Percentiles rank a stretch among this genome's conserved stretches.
Evolutionary conservation across 2,329 filamentous ascomycete genomes (phyloP).

Genomic region (Rhinocladiella mackenziei): DNA sequence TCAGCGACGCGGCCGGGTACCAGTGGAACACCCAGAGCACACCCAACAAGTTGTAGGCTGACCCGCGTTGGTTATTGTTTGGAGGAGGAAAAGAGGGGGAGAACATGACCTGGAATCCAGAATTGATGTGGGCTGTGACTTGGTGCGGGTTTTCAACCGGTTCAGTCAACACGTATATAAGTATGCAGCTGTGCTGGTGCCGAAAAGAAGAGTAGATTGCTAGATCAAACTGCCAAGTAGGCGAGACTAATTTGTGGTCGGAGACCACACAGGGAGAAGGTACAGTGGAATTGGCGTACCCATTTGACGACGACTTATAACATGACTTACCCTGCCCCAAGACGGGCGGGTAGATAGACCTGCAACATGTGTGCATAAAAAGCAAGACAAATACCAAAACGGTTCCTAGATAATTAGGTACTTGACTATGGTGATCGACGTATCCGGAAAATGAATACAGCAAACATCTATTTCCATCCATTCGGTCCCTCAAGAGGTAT

Average conservation of each 20-base stretch:
- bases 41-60: slow-evolving; percentile 26
- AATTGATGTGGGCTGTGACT: not conserved
- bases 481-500: too few relatives aligned
- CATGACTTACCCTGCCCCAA: not conserved
- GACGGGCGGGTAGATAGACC: not conserved
- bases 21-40: slow-evolving; percentile 73
- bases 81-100: too few relatives aligned
- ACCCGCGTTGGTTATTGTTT: slow-evolving; percentile 5
- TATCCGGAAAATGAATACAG: too few relatives aligned
- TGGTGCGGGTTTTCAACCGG: too few relatives aligned
- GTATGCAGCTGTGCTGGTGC: too few relatives aligned
- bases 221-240: too few relatives aligned
- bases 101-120: not conserved
- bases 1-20: slow-evolving; percentile 92
- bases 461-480: too few relatives aligned
- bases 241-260: not conserved
- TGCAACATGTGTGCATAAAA: slow-evolving; percentile 2
- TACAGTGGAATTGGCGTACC: too few relatives aligned
- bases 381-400: not conserved
- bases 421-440: too few relatives aligned
- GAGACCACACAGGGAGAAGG: not conserved
- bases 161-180: too few relatives aligned
- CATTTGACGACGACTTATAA: not conserved
- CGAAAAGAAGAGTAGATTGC: too few relatives aligned
- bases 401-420: too few relatives aligned